Evolutionary conservation across 2,329 filamentous ascomycete genomes (phyloP).

Genomic region (Colletotrichum melonis): DNA sequence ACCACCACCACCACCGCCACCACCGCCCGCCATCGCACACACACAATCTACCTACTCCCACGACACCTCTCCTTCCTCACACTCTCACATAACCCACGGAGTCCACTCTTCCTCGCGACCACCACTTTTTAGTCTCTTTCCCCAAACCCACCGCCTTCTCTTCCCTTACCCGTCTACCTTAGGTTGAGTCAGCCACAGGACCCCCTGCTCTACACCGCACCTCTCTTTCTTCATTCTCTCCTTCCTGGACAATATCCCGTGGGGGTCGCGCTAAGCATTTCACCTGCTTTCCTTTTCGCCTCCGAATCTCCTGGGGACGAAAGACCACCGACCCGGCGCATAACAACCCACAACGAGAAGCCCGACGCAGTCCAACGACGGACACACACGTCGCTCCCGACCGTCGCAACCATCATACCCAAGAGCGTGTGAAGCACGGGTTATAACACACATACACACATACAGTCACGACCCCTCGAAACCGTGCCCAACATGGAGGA

Average conservation of each 20-base stretch:
- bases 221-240: neutral
- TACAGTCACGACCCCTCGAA: neutral
- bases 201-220: neutral
- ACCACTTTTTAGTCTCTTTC: neutral
- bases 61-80: neutral
- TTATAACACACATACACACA: neutral
- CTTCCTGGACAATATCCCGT: neutral
- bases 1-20: neutral
- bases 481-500: constrained; percentile 77
- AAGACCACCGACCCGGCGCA: neutral
- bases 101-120: neutral
- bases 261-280: neutral
- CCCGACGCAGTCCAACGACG: neutral
- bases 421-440: neutral
- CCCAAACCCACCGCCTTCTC: constrained; percentile 9
- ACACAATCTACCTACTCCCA: constrained; percentile 7
- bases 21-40: neutral
- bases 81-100: constrained; percentile 3
- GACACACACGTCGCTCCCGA: neutral
- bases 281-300: neutral
- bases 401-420: neutral
- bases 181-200: constrained; percentile 18
- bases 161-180: neutral
- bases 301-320: neutral
- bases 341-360: neutral